Evolutionary conservation across 2,329 filamentous ascomycete species (phyloP).

Genomic region (Neofusicoccum laricinum): DNA sequence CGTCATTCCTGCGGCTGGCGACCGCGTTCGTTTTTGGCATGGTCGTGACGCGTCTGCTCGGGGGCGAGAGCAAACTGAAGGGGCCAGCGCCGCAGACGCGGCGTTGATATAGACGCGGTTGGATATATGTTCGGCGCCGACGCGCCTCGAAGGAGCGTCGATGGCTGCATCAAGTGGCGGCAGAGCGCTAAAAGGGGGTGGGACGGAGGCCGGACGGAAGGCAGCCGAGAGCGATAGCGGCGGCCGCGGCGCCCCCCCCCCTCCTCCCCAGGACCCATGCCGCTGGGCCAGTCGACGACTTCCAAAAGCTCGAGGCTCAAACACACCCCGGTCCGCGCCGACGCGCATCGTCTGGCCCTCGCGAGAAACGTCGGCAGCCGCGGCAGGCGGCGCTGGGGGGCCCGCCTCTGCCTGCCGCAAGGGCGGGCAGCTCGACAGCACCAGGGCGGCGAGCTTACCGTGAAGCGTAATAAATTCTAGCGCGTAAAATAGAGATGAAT

Average conservation of each 20-base stretch:
- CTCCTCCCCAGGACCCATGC: background rate
- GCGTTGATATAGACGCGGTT: background rate
- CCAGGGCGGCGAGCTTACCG: too few species aligned
- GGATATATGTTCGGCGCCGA: background rate
- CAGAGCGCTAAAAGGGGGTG: background rate
- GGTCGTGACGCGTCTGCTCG: background rate
- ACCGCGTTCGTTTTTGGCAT: background rate
- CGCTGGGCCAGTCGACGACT: background rate
- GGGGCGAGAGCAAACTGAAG: background rate
- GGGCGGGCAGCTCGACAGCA: too few species aligned
- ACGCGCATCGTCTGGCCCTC: too few species aligned
- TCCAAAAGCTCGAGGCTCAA: constrained; percentile 6
- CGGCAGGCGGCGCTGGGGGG: too few species aligned
- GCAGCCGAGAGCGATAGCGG: background rate
- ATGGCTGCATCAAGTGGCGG: background rate
- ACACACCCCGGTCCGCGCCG: background rate
- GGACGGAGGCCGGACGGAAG: background rate
- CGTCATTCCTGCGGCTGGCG: background rate
- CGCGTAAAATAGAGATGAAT: background rate
- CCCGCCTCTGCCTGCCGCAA: too few species aligned
- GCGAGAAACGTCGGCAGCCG: too few species aligned
- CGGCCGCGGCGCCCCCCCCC: too few species aligned
- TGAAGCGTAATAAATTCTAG: constrained; percentile 8
- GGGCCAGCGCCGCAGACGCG: background rate
- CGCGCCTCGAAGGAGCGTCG: too few species aligned